Evolutionary conservation across 371 early-diverging fungal species (phyloP).

Genomic region (Mucor piriformis): DNA sequence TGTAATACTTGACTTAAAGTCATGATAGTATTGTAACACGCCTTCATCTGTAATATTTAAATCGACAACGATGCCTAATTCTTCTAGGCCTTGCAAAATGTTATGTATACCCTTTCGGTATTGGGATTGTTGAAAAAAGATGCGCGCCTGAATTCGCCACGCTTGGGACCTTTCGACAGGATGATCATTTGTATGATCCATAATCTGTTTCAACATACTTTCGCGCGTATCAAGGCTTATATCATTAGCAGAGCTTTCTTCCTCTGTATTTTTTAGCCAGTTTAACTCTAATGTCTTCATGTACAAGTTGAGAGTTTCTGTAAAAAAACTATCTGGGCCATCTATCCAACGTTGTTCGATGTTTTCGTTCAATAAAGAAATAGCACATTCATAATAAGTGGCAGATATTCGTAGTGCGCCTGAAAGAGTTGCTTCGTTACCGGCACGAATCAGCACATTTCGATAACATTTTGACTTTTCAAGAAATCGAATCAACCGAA

Average conservation of each 20-base stretch:
- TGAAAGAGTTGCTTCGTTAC: slow-evolving; percentile 36
- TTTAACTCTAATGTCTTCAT: slow-evolving; percentile 36
- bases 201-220: slow-evolving; percentile 27
- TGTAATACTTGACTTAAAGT: slow-evolving; percentile 21
- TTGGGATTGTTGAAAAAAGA: slow-evolving; percentile 39
- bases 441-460: slow-evolving; percentile 35
- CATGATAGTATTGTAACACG: slow-evolving; percentile 16
- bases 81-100: slow-evolving; percentile 35
- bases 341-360: slow-evolving; percentile 29
- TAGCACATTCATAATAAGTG: slow-evolving; percentile 34
- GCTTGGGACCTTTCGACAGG: slow-evolving; percentile 43
- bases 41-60: slow-evolving; percentile 15
- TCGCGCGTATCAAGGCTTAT: not conserved
- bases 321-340: slow-evolving; percentile 32
- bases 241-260: not conserved
- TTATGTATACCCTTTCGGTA: slow-evolving; percentile 36
- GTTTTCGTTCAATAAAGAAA: slow-evolving; percentile 27
- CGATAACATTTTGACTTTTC: slow-evolving; percentile 28
- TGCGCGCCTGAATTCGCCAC: slow-evolving; percentile 40
- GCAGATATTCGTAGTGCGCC: slow-evolving; percentile 39
- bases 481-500: slow-evolving; percentile 27
- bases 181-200: slow-evolving; percentile 27
- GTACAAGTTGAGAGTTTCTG: slow-evolving; percentile 42
- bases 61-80: slow-evolving; percentile 29
- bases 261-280: slow-evolving; percentile 16